Base-by-base conservation (phyloP, 345 rosid species). In the Camelina laxa region DNA sequence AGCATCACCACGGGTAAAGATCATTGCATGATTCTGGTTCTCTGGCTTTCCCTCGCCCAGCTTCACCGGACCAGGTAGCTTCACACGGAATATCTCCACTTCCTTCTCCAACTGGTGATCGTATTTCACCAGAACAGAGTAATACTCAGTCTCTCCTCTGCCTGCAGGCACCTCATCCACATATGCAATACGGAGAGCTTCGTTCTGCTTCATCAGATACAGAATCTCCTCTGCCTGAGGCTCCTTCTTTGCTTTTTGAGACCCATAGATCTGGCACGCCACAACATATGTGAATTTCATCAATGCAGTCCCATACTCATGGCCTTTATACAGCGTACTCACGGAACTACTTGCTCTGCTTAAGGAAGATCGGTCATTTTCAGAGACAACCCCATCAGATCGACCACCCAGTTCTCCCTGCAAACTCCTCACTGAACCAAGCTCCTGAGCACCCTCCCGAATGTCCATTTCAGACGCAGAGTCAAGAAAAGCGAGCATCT, bases 41-140 rank as follows among this genome's bases (percentile, higher is more conserved):
- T 91, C 97, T 9, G 98, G 98, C 77, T 93, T 93, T 33, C 98
- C 98, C 80, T 93, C 98, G 50, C 98, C 98, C 45, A 93, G 78
- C 84, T 86, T 91, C 81, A 93, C 66, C 10, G 92, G 87, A 65
- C 98, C 98, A 14, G 98, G 98, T 78, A 93, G 82, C 82, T 82
- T 90, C 75, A 93, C 85, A 21, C 96, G 86, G 80, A 87, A 93
- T 53, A 93, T 86, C 81, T 93, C 97, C n/a, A 87, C 96, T 85
- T 93, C 98, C 65, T 69, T 77, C 71, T 84, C 83, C 81, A 83
- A 75, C 82, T 71, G 84, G 74, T 84, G 93, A 60, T 93, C 97
- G 36, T 71, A 93, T 74, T 91, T 93, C 49, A 89, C 97, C 62
- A 93, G 85, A 74, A 93, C 97, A 0, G 97, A 93, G 80, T 81